Base-by-base conservation (phyloP, 73 alveolate genomes). In the Diophrys sp. region DNA sequence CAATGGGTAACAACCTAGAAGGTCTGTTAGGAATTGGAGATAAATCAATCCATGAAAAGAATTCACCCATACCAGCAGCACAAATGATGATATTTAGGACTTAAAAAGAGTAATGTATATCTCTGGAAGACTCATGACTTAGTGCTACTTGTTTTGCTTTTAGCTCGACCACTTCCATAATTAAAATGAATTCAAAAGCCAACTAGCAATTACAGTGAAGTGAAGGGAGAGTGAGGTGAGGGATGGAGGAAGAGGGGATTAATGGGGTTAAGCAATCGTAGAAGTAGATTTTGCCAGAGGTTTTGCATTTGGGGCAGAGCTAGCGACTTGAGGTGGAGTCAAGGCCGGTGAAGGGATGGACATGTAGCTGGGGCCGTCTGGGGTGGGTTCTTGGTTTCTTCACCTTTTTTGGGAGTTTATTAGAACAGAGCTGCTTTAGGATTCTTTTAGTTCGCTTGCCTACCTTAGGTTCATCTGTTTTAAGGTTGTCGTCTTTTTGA, bases 1-100 rank as follows among this genome's bases (percentile, higher is more conserved):
- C n/a, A n/a, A n/a, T n/a, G n/a, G n/a, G n/a, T n/a, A n/a, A n/a
- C n/a, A n/a, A n/a, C n/a, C n/a, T n/a, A n/a, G n/a, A n/a, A n/a
- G n/a, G n/a, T n/a, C n/a, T 81, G n/a, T 89, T 86, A 56, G 80
- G 74, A 30, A 84, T 27, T 8, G 75, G 25, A 27, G 96, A 92
- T 14, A 89, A 84, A 24, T 77, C 56, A 0, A 89, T 28, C 27
- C 53, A 2, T 23, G 96, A 92, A 0, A n/a, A n/a, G n/a, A n/a
- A n/a, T n/a, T n/a, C n/a, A n/a, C n/a, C n/a, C n/a, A n/a, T n/a
- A n/a, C n/a, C n/a, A n/a, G n/a, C n/a, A n/a, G n/a, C n/a, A n/a
- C n/a, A n/a, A n/a, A n/a, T n/a, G n/a, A n/a, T n/a, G n/a, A n/a
- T n/a, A n/a, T n/a, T n/a, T n/a, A n/a, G n/a, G n/a, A n/a, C n/a